Evolutionary conservation across 495 filamentous ascomycete genomes (phyloP).

Genomic region (Wilcoxina mikolae): DNA sequence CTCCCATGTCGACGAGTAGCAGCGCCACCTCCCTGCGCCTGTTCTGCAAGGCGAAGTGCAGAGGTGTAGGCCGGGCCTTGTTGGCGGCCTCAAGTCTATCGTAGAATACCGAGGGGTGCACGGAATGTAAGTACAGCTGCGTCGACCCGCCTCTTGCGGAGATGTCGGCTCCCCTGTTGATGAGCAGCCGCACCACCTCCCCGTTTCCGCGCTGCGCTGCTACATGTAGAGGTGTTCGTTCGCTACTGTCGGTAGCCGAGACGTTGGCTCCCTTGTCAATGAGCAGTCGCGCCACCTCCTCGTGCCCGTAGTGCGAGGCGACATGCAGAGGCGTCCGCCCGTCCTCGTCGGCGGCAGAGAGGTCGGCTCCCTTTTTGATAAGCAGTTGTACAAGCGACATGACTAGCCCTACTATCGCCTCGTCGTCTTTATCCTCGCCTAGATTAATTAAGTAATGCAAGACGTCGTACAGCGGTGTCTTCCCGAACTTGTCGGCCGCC

Average conservation of each 20-base stretch:
- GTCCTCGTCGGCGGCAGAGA: background rate
- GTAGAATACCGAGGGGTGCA: too few species aligned
- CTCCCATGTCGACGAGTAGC: background rate
- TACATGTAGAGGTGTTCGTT: background rate
- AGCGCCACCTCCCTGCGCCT: background rate
- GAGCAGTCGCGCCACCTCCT: background rate
- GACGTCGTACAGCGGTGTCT: too few species aligned
- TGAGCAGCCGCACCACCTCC: background rate
- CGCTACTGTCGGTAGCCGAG: background rate
- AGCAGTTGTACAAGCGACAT: background rate
- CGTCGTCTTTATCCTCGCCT: too few species aligned
- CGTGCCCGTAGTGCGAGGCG: background rate
- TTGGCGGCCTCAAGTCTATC: too few species aligned
- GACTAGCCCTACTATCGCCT: too few species aligned
- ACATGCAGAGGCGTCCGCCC: background rate
- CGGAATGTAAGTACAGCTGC: too few species aligned
- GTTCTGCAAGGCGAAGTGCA: background rate
- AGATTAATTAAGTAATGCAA: too few species aligned
- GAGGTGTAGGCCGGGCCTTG: background rate
- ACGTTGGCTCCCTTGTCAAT: background rate
- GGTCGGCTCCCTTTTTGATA: background rate
- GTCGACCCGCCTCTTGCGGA: too few species aligned
- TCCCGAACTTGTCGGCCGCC: too few species aligned
- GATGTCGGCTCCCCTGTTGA: background rate
- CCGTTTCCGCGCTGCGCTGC: background rate